Evolutionary conservation across 495 filamentous ascomycete species (phyloP).

Genomic region (Barbatosphaeria neglecta): DNA sequence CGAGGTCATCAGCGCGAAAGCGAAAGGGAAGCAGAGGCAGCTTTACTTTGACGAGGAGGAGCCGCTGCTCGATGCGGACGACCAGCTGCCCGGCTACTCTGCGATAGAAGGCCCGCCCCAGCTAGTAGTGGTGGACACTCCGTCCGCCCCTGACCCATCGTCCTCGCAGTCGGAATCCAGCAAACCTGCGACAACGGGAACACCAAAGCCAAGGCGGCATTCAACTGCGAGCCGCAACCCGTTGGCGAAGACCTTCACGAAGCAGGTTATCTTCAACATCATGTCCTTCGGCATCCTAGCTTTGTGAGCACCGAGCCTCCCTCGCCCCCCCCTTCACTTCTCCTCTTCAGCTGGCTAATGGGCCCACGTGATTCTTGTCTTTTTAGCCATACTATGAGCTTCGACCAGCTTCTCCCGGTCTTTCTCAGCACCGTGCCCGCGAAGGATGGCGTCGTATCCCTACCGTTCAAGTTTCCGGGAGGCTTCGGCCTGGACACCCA

Average conservation of each 20-base stretch:
- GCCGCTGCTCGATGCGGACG: constrained; percentile 39
- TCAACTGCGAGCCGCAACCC: constrained; percentile 6
- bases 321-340: not conserved
- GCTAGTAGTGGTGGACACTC: not conserved
- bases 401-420: constrained; percentile 86
- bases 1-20: constrained; percentile 6
- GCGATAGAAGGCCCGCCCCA: constrained; percentile 43
- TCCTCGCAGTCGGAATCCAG: constrained; percentile 1
- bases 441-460: constrained; percentile 21
- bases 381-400: constrained; percentile 78
- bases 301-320: constrained; percentile 54
- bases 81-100: constrained; percentile 51
- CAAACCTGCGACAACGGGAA: not conserved
- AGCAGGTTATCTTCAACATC: constrained; percentile 72
- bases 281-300: constrained; percentile 85
- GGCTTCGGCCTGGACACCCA: constrained; percentile 74
- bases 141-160: constrained; percentile 2
- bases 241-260: constrained; percentile 47
- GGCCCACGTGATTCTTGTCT: not conserved
- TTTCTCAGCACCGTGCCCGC: constrained; percentile 67
- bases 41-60: constrained; percentile 28
- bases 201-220: constrained; percentile 1
- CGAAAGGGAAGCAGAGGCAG: constrained; percentile 2
- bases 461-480: constrained; percentile 81
- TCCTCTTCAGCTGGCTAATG: not conserved